Percentiles rank a stretch among this genome's conserved stretches.
Conservation (phyloP, 805 yeast genomes). For the Ogataea pilisensis region DNA sequence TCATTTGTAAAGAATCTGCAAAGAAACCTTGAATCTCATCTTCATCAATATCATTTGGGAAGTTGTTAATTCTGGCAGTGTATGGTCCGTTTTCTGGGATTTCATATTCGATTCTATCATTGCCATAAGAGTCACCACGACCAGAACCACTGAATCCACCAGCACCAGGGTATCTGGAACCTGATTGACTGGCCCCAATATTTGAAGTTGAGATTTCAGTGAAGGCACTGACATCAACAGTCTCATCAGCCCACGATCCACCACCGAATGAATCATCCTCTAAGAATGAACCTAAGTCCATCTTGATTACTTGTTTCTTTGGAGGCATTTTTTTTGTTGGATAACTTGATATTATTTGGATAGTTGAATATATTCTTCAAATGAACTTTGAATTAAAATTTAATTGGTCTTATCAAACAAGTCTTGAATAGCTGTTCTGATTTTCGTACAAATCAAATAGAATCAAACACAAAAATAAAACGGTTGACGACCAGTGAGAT, state of each 20-base stretch:
- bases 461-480: too few relatives aligned
- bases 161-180: constrained; percentile 13
- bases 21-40: constrained; percentile 57
- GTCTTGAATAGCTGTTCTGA: too few relatives aligned
- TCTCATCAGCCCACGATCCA: constrained; percentile 84
- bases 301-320: constrained; percentile 58
- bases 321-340: constrained; percentile 61
- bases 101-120: constrained; percentile 67
- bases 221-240: constrained; percentile 50
- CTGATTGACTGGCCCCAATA: constrained; percentile 14
- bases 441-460: too few relatives aligned
- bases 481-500: too few relatives aligned
- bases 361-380: too few relatives aligned
- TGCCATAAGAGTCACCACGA: constrained; percentile 19
- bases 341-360: too few relatives aligned
- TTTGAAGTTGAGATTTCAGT: constrained; percentile 11
- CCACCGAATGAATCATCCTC: constrained; percentile 70
- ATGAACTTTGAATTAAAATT: too few relatives aligned
- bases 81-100: constrained; percentile 90
- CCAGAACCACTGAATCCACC: constrained; percentile 16
- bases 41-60: constrained; percentile 78
- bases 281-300: constrained; percentile 85
- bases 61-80: constrained; percentile 83
- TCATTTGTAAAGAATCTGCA: constrained; percentile 46
- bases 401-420: too few relatives aligned